A percentile compares a stretch with the other conserved stretches of the same genome.
Evolutionary conservation across 345 rosid species (phyloP).

Genomic region (Draba incana): DNA sequence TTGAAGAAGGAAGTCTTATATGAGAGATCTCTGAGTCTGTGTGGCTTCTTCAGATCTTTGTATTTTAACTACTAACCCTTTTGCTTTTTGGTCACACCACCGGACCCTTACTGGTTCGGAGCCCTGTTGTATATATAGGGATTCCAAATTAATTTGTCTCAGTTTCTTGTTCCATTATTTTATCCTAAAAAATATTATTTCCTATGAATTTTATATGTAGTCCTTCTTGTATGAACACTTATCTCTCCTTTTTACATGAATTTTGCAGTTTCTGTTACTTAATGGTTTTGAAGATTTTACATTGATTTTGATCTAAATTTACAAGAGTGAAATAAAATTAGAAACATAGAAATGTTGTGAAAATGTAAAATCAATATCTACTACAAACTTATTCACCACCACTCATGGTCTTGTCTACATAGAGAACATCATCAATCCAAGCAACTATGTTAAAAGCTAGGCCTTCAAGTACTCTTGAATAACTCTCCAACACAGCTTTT

Average conservation of each 20-base stretch:
- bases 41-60: slow-evolving; percentile 39
- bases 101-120: slow-evolving; percentile 39
- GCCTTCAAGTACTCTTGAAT: slow-evolving; percentile 82
- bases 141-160: slow-evolving; percentile 35
- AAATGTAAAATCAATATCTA: not conserved
- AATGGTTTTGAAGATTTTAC: not conserved
- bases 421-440: slow-evolving; percentile 79
- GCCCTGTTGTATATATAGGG: slow-evolving; percentile 48
- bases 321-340: slow-evolving; percentile 12
- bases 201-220: slow-evolving; percentile 18
- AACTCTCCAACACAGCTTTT: slow-evolving; percentile 79
- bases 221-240: slow-evolving; percentile 15
- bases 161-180: slow-evolving; percentile 40
- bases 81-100: slow-evolving; percentile 33
- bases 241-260: slow-evolving; percentile 6
- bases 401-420: slow-evolving; percentile 59
- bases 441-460: slow-evolving; percentile 82
- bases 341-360: slow-evolving; percentile 16
- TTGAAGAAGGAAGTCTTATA: slow-evolving; percentile 27
- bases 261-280: slow-evolving; percentile 1
- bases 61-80: slow-evolving; percentile 46
- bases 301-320: slow-evolving; percentile 9
- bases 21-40: slow-evolving; percentile 30
- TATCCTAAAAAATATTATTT: slow-evolving; percentile 24
- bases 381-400: slow-evolving; percentile 20